These are phyloP conservation scores for Cicer bijugum DNA, from an alignment of 306 rosid genomes.

Conservation along the genomic window DNA sequence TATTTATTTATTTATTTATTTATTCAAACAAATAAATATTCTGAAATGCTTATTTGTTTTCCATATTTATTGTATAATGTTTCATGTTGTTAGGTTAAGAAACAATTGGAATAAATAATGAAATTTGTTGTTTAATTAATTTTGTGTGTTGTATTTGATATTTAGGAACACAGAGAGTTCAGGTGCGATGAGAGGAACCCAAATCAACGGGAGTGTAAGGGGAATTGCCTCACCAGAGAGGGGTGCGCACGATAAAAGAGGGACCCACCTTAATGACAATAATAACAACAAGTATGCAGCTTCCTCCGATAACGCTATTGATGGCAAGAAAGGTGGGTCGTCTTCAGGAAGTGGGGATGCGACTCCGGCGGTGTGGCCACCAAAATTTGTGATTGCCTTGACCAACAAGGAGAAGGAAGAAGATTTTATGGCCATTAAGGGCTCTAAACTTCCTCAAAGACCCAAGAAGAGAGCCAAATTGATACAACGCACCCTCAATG, in stretches of 20 bases:
- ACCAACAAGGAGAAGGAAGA: conserved; percentile 95
- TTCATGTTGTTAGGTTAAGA: conserved; percentile 20
- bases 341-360: conserved; percentile 87
- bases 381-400: conserved; percentile 86
- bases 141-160: neutral
- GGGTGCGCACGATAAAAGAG: conserved; percentile 89
- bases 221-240: conserved; percentile 85
- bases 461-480: conserved; percentile 90
- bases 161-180: conserved; percentile 78
- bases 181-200: conserved; percentile 84
- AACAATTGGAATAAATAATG: neutral
- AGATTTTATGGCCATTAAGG: conserved; percentile 89
- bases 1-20: conserved; percentile 15
- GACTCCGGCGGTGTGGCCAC: conserved; percentile 75
- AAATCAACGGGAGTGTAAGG: conserved; percentile 73
- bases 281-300: conserved; percentile 61
- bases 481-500: conserved; percentile 88
- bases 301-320: conserved; percentile 84
- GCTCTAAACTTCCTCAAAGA: conserved; percentile 87
- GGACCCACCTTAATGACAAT: conserved; percentile 50
- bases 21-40: conserved; percentile 1
- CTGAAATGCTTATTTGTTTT: conserved; percentile 7
- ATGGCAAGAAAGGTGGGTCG: conserved; percentile 89
- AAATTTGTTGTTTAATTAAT: neutral
- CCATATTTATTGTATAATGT: conserved; percentile 31